phyloP scores from a whole-genome alignment of 176 grass and related monocot species.

The Musa troglodytarum region DNA sequence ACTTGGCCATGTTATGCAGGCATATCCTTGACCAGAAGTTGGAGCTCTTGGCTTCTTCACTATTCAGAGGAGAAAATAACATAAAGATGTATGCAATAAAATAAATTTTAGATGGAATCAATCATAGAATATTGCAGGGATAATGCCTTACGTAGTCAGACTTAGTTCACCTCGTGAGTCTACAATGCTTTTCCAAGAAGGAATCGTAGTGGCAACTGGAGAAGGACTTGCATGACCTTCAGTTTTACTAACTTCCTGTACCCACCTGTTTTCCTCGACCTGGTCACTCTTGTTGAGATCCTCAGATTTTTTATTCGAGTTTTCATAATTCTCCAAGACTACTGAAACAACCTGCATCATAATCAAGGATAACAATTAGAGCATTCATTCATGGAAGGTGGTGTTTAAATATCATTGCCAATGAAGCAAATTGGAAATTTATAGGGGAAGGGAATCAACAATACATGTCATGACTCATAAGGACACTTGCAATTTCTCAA shows the following conservation, averaged over 20 bases:
- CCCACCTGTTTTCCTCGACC: constrained; percentile 38
- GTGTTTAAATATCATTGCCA: not conserved
- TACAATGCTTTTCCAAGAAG: constrained; percentile 84
- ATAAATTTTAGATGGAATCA: constrained; percentile 4
- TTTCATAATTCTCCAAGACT: constrained; percentile 84
- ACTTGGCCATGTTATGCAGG: constrained; percentile 92
- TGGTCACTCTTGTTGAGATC: constrained; percentile 28
- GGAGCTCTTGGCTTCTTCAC: constrained; percentile 64
- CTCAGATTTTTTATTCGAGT: constrained; percentile 49
- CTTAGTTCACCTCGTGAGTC: constrained; percentile 19
- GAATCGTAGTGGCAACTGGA: constrained; percentile 42
- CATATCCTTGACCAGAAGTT: constrained; percentile 95
- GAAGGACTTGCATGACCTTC: constrained; percentile 44
- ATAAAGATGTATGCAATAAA: constrained; percentile 33
- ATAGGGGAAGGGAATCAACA: not conserved
- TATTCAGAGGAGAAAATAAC: constrained; percentile 32
- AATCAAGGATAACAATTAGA: not conserved
- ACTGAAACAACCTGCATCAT: constrained; percentile 62
- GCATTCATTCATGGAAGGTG: not conserved
- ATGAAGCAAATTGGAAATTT: not conserved
- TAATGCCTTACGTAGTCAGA: constrained; percentile 29
- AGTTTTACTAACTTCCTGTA: constrained; percentile 59
- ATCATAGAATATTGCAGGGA: not conserved
- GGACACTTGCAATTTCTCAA: not conserved
- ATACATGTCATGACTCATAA: not conserved